These are phyloP conservation scores for Leucaena leucocephala DNA, from an alignment of 306 rosid genomes.

Conservation along the genomic window DNA sequence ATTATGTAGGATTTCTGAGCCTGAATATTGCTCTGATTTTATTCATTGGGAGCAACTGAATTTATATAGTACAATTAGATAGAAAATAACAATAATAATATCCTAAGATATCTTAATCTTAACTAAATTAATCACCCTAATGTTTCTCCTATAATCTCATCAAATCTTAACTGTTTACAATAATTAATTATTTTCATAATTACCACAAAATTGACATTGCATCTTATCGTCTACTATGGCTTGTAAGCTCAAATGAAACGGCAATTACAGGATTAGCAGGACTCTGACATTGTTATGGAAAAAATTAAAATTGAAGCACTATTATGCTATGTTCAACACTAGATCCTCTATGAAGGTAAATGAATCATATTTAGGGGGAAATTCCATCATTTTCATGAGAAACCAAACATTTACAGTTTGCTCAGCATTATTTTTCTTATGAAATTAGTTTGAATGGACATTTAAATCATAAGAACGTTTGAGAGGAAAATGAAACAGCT, in stretches of 20 bases:
- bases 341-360: not conserved
- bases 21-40: too few relatives aligned
- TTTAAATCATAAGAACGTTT: conserved; percentile 5
- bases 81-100: too few relatives aligned
- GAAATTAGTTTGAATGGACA: not conserved
- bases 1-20: too few relatives aligned
- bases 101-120: too few relatives aligned
- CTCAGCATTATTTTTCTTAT: not conserved
- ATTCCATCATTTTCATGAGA: not conserved
- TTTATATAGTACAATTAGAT: too few relatives aligned
- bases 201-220: not conserved
- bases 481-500: conserved; percentile 5
- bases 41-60: too few relatives aligned
- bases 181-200: too few relatives aligned
- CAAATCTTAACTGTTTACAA: too few relatives aligned
- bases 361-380: too few relatives aligned
- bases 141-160: too few relatives aligned
- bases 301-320: not conserved
- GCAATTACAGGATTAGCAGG: not conserved
- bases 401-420: not conserved
- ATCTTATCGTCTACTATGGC: not conserved
- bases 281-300: not conserved
- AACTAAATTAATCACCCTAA: too few relatives aligned
- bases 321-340: not conserved
- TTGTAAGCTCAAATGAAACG: not conserved